These are phyloP conservation scores for Arachis stenosperma DNA, from an alignment of 306 rosid genomes.

Conservation along the genomic window DNA sequence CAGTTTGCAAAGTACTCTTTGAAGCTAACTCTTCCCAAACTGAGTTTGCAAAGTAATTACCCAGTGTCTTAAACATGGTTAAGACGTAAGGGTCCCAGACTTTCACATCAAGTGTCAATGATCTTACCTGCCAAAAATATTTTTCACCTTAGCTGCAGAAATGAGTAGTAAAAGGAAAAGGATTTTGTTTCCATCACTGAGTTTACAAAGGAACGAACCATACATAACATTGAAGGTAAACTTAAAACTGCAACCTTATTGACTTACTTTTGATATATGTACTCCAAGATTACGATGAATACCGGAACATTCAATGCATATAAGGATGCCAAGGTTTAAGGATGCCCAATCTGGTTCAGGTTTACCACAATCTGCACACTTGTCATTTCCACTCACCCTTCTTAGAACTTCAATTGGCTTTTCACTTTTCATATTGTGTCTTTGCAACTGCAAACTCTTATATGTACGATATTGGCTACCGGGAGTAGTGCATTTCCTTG, in stretches of 20 bases:
- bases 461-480: conserved; percentile 44
- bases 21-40: conserved; percentile 82
- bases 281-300: conserved; percentile 92
- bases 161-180: conserved; percentile 21
- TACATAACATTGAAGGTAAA: conserved; percentile 22
- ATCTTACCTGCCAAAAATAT: conserved; percentile 65
- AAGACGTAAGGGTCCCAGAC: conserved; percentile 75
- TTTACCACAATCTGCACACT: conserved; percentile 87
- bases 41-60: conserved; percentile 67
- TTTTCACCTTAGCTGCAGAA: conserved; percentile 39
- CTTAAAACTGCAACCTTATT: conserved; percentile 6
- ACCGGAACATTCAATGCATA: conserved; percentile 89
- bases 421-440: conserved; percentile 47
- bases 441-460: conserved; percentile 54
- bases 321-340: conserved; percentile 77
- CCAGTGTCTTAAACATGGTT: conserved; percentile 65
- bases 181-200: background rate
- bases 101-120: conserved; percentile 86
- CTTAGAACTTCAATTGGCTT: conserved; percentile 74
- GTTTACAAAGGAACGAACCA: conserved; percentile 8
- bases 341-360: conserved; percentile 95
- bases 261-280: conserved; percentile 83
- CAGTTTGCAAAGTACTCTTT: conserved; percentile 44
- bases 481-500: conserved; percentile 31
- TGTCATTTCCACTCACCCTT: conserved; percentile 77